Conservation (phyloP, 805 yeast species). For the Blastobotrys robertii region DNA sequence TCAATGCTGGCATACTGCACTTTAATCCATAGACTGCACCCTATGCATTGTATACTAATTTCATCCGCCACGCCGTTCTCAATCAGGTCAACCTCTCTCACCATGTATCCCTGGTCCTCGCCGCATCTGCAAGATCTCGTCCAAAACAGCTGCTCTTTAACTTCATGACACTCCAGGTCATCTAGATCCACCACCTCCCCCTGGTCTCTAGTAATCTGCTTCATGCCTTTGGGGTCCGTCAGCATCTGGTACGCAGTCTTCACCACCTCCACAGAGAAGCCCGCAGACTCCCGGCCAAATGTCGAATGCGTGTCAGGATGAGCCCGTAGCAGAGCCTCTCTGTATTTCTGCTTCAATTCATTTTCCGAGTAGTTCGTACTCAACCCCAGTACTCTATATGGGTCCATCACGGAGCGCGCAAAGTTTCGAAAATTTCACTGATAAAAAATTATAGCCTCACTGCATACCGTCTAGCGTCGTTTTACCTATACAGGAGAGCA, state of each 20-base stretch:
- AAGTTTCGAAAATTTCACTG: neutral
- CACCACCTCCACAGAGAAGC: slow-evolving; percentile 34
- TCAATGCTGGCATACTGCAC: slow-evolving; percentile 42
- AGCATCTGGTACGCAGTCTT: slow-evolving; percentile 58
- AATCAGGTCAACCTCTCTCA: slow-evolving; percentile 55
- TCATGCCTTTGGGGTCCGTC: slow-evolving; percentile 31
- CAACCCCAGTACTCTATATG: slow-evolving; percentile 52
- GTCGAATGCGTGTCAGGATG: slow-evolving; percentile 68
- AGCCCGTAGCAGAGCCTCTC: slow-evolving; percentile 41
- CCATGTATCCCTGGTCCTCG: slow-evolving; percentile 43
- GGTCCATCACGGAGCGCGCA: slow-evolving; percentile 9
- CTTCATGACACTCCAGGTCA: slow-evolving; percentile 42
- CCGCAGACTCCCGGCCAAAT: neutral
- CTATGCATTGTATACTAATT: slow-evolving; percentile 66
- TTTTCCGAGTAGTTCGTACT: slow-evolving; percentile 29
- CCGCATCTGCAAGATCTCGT: slow-evolving; percentile 27
- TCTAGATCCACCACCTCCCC: slow-evolving; percentile 57
- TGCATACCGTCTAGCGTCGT: neutral
- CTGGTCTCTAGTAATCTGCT: slow-evolving; percentile 41
- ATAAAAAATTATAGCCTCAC: neutral
- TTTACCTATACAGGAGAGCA: no score
- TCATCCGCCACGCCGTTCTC: slow-evolving; percentile 48
- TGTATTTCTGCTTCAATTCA: slow-evolving; percentile 53
- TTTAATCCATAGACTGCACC: slow-evolving; percentile 80
- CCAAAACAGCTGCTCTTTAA: slow-evolving; percentile 21